Percentiles rank a stretch among this genome's conserved stretches.
Conservation (phyloP, 73 alveolate species). For the Symbiodinium natans region DNA sequence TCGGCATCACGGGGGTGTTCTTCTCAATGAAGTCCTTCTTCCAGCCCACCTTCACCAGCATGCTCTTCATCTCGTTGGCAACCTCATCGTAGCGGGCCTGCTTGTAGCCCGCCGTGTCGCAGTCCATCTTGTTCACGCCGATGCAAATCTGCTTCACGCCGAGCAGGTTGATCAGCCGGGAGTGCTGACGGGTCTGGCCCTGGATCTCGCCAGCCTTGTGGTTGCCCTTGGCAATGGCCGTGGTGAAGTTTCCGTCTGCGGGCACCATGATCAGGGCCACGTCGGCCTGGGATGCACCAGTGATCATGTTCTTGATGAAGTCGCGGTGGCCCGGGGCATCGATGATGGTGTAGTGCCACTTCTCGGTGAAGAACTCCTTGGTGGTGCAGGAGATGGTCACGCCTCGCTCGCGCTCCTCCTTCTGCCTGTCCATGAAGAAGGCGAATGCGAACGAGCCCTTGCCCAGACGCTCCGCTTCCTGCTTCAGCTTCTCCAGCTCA, state of each 20-base stretch:
- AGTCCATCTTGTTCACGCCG: constrained; percentile 98
- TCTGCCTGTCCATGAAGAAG: constrained; percentile 98
- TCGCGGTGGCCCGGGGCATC: constrained; percentile 97
- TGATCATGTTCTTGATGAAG: constrained; percentile 98
- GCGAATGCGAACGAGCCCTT: constrained; percentile 98
- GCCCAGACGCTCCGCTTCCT: constrained; percentile 97
- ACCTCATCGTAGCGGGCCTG: constrained; percentile 98
- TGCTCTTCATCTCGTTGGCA: constrained; percentile 96
- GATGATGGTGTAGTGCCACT: constrained; percentile 98
- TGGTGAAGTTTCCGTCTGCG: constrained; percentile 24
- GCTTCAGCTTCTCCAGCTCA: constrained; percentile 98
- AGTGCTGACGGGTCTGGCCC: constrained; percentile 98
- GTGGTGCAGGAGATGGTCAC: constrained; percentile 98
- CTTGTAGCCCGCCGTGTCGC: constrained; percentile 96
- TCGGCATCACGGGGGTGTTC: constrained; percentile 97
- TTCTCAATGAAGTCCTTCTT: constrained; percentile 97
- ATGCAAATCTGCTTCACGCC: constrained; percentile 98
- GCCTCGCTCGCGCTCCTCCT: constrained; percentile 98
- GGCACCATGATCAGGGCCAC: constrained; percentile 37
- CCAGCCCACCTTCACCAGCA: constrained; percentile 96
- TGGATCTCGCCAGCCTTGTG: constrained; percentile 86
- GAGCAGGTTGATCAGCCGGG: constrained; percentile 98
- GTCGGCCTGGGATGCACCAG: constrained; percentile 68
- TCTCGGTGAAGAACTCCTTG: constrained; percentile 97
- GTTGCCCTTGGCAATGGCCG: constrained; percentile 30